Conservation (phyloP, 2,329 filamentous ascomycete genomes). For the Penicillium crustosum region DNA sequence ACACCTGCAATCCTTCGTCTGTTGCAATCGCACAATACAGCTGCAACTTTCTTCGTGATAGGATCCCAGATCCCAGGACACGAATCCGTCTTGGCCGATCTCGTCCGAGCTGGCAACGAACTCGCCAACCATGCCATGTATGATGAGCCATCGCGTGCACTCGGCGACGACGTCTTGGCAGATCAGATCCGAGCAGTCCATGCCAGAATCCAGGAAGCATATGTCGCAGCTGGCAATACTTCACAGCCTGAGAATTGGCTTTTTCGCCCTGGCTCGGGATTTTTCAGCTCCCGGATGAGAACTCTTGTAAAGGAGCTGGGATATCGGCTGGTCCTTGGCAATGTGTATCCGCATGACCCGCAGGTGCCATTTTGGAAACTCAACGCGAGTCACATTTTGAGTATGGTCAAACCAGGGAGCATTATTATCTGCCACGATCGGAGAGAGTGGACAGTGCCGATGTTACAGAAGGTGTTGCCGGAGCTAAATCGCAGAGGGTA, state of each 20-base stretch:
- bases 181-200: conserved; percentile 67
- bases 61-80: conserved; percentile 67
- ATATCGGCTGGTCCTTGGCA: conserved; percentile 74
- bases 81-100: conserved; percentile 56
- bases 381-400: conserved; percentile 77
- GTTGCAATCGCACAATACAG: conserved; percentile 64
- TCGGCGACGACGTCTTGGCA: conserved; percentile 60
- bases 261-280: conserved; percentile 81
- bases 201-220: conserved; percentile 57
- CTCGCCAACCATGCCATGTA: conserved; percentile 87
- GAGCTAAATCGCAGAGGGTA: conserved; percentile 70
- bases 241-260: conserved; percentile 57
- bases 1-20: conserved; percentile 69
- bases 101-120: conserved; percentile 66
- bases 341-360: conserved; percentile 88
- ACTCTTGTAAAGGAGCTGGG: conserved; percentile 58
- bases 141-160: conserved; percentile 70
- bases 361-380: conserved; percentile 68
- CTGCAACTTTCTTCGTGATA: conserved; percentile 87
- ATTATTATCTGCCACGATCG: conserved; percentile 87
- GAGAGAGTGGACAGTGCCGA: conserved; percentile 76
- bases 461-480: conserved; percentile 71
- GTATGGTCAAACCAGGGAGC: conserved; percentile 72
- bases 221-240: conserved; percentile 40
- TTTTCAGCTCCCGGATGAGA: conserved; percentile 74